Evolutionary conservation across 768 basidiomycete species (phyloP).

Genomic region (Mrakia gelida): DNA sequence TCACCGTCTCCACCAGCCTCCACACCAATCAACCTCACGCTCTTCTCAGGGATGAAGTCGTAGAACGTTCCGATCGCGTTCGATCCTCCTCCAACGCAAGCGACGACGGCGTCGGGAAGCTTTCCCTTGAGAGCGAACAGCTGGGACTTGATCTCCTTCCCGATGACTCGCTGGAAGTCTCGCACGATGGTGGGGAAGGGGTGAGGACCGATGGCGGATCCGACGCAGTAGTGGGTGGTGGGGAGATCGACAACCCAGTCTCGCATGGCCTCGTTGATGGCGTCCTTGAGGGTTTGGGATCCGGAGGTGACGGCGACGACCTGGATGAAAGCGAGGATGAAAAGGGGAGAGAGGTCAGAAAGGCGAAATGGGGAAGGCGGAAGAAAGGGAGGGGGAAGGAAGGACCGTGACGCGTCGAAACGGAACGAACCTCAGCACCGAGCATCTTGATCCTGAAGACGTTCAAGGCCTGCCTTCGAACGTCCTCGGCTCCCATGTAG

Average conservation of each 20-base stretch:
- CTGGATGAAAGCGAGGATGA: conserved; percentile 45
- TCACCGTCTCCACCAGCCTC: conserved; percentile 96
- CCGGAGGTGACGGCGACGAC: conserved; percentile 92
- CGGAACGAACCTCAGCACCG: conserved; percentile 66
- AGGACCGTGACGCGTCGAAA: neutral
- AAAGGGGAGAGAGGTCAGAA: neutral
- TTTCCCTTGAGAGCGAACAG: conserved; percentile 67
- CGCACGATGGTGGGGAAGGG: conserved; percentile 99
- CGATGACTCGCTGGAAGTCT: conserved; percentile 94
- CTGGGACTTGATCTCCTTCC: conserved; percentile 88
- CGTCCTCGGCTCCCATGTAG: conserved; percentile 98
- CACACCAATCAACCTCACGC: conserved; percentile 81
- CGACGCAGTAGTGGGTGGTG: conserved; percentile 88
- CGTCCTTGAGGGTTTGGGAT: conserved; percentile 92
- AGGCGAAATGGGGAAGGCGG: no score
- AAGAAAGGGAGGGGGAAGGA: neutral
- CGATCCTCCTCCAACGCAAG: conserved; percentile 95
- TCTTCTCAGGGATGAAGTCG: conserved; percentile 86
- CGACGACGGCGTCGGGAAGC: conserved; percentile 88
- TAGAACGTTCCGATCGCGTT: conserved; percentile 98
- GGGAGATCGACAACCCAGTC: conserved; percentile 97
- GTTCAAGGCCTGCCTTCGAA: conserved; percentile 67
- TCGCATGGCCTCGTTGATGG: conserved; percentile 81
- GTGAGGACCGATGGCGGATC: conserved; percentile 94
- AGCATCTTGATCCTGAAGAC: conserved; percentile 58